Percentiles rank a stretch among this genome's conserved stretches.
These are phyloP conservation scores for Epichloe gansuensis DNA, from an alignment of 2,329 filamentous ascomycete species.

Conservation along the genomic window DNA sequence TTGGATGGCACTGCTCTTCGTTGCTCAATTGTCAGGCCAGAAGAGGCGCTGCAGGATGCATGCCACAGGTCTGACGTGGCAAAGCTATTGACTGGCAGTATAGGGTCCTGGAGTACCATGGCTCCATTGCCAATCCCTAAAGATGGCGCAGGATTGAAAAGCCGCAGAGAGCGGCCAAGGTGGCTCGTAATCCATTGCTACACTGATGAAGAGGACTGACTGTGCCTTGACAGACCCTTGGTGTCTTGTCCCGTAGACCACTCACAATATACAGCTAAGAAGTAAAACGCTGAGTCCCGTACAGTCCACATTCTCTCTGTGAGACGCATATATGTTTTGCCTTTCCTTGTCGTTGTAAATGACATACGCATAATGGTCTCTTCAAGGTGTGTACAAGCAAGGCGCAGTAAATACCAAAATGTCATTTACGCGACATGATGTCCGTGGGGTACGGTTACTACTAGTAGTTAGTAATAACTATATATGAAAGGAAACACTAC, in stretches of 20 bases:
- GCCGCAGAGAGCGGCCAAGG: background rate
- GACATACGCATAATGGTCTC: too few relatives aligned
- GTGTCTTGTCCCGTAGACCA: conserved; percentile 2
- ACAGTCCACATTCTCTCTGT: background rate
- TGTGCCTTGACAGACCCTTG: background rate
- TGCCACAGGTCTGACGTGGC: background rate
- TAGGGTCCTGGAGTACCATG: background rate
- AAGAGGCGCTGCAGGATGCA: conserved; percentile 1
- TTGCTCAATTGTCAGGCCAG: background rate
- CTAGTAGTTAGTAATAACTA: too few relatives aligned
- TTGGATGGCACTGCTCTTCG: background rate
- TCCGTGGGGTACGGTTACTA: too few relatives aligned
- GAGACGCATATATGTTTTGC: background rate
- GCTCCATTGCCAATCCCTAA: background rate
- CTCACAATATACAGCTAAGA: conserved; percentile 1
- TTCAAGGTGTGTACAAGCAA: too few relatives aligned
- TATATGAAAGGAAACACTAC: too few relatives aligned
- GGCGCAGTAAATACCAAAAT: too few relatives aligned
- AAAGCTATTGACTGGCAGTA: background rate
- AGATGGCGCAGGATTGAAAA: background rate
- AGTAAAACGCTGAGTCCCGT: background rate
- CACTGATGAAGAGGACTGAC: background rate
- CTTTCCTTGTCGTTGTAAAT: too few relatives aligned
- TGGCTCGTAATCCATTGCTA: background rate
- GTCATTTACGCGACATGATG: too few relatives aligned